phyloP scores from a whole-genome alignment of 345 rosid genomes.

The Draba incana region DNA sequence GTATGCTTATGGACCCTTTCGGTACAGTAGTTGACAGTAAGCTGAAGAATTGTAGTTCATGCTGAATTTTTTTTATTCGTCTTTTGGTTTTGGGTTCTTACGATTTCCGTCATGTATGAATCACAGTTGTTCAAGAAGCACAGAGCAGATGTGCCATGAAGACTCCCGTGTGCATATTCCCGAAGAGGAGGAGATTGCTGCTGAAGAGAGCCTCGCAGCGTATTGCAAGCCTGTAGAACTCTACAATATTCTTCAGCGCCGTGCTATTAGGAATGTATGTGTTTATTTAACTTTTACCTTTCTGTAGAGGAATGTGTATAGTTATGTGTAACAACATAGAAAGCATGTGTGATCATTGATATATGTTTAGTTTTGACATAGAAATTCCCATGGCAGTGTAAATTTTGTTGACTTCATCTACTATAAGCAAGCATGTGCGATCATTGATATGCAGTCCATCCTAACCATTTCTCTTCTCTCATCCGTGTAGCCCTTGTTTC shows the following conservation, averaged over 20 bases:
- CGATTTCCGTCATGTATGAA: background rate
- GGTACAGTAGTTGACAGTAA: background rate
- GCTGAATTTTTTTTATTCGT: too few species aligned
- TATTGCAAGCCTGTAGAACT: conserved; percentile 99
- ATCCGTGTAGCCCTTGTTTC: conserved; percentile 69
- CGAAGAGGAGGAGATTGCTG: conserved; percentile 84
- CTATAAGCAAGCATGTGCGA: background rate
- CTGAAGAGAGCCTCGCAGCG: conserved; percentile 78
- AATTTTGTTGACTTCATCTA: conserved; percentile 1
- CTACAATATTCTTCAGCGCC: conserved; percentile 93
- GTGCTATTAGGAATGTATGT: conserved; percentile 72
- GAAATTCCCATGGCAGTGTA: background rate
- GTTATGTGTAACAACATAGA: background rate
- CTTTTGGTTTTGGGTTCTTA: background rate
- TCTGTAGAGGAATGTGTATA: background rate
- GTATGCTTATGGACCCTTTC: background rate
- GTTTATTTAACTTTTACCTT: background rate
- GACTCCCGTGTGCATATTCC: conserved; percentile 76
- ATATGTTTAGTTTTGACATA: conserved; percentile 3
- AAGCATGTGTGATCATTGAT: too few species aligned
- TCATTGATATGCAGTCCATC: conserved; percentile 15
- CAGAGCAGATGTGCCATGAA: conserved; percentile 94
- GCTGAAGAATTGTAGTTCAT: conserved; percentile 13
- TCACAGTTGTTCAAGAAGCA: conserved; percentile 74
- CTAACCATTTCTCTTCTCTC: conserved; percentile 17